These are phyloP conservation scores for Mimosa pudica DNA, from an alignment of 306 rosid species.

Conservation along the genomic window DNA sequence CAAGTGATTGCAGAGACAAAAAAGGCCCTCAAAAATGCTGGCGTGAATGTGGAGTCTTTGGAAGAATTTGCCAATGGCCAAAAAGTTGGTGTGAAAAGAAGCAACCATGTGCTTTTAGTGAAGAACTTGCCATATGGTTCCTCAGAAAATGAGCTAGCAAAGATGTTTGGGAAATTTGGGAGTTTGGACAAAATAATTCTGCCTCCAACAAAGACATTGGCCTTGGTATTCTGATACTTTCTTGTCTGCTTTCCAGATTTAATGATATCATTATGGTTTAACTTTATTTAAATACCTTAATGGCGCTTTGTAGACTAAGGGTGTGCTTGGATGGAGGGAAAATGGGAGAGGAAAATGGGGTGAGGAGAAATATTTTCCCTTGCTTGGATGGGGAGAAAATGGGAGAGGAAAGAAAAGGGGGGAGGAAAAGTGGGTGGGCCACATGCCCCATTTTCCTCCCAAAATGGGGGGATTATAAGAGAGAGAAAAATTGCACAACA, in stretches of 20 bases:
- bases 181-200: slow-evolving; percentile 84
- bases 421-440: no score
- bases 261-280: slow-evolving; percentile 24
- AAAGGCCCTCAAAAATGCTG: slow-evolving; percentile 76
- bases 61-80: slow-evolving; percentile 70
- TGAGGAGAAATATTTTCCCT: no score
- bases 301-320: background rate
- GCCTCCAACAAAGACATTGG: slow-evolving; percentile 85
- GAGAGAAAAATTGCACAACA: no score
- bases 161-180: slow-evolving; percentile 87
- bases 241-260: slow-evolving; percentile 9
- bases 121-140: slow-evolving; percentile 94
- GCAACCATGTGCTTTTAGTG: slow-evolving; percentile 82
- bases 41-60: slow-evolving; percentile 73
- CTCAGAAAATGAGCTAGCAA: slow-evolving; percentile 74
- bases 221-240: slow-evolving; percentile 60
- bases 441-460: no score
- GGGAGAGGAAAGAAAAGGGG: no score
- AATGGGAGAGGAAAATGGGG: no score
- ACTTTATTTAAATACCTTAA: slow-evolving; percentile 10
- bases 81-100: slow-evolving; percentile 75
- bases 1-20: slow-evolving; percentile 90
- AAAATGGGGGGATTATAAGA: no score
- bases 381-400: no score
- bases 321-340: no score